Evolutionary conservation across 345 rosid species (phyloP).

Genomic region (Syzygium grande): DNA sequence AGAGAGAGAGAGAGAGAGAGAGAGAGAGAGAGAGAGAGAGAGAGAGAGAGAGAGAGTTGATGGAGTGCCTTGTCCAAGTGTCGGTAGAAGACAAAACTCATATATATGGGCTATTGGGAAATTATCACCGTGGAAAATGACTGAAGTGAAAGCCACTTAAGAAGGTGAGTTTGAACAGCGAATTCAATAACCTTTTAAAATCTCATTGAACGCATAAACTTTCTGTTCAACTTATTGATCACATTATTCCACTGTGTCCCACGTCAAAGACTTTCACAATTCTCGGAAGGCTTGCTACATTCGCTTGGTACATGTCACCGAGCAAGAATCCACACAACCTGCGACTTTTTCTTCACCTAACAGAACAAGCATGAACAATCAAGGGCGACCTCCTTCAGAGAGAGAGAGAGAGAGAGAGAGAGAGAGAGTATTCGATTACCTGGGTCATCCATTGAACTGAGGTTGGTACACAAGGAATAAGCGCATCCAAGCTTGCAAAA

Average conservation of each 20-base stretch:
- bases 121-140: not conserved
- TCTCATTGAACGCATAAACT: not conserved
- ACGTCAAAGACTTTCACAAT: not conserved
- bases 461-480: constrained; percentile 16
- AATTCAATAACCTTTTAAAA: not conserved
- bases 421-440: constrained; percentile 1
- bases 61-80: not conserved
- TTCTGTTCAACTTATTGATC: not conserved
- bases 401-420: not conserved
- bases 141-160: not conserved
- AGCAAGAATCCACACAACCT: constrained; percentile 33
- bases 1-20: too few relatives aligned
- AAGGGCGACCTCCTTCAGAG: not conserved
- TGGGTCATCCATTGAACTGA: constrained; percentile 31
- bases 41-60: too few relatives aligned
- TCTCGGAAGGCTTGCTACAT: not conserved
- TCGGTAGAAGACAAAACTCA: not conserved
- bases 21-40: too few relatives aligned
- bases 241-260: not conserved
- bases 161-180: not conserved
- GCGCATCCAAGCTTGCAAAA: constrained; percentile 45
- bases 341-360: constrained; percentile 16
- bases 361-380: not conserved
- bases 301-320: constrained; percentile 15
- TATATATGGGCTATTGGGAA: not conserved